Evolutionary conservation across 2,329 filamentous ascomycete species (phyloP).

Genomic region (Ophiocordyceps sinensis): DNA sequence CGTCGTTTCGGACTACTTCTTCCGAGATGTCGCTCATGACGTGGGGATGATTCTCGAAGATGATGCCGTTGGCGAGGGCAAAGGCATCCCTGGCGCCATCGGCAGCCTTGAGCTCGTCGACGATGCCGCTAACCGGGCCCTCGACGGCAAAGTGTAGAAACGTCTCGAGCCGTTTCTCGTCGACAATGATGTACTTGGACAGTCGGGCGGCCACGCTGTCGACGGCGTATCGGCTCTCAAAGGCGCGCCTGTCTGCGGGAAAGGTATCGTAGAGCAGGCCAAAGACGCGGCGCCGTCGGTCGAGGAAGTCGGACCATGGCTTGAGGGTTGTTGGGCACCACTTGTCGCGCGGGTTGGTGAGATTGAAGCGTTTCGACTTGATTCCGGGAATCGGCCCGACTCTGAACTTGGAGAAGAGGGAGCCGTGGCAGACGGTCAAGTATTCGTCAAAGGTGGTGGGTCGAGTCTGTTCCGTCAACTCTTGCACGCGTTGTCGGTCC

Average conservation of each 20-base stretch:
- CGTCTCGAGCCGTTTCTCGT: slow-evolving; percentile 16
- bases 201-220: too few relatives aligned
- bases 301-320: not conserved
- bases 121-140: slow-evolving; percentile 14
- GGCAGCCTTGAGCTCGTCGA: slow-evolving; percentile 12
- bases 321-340: slow-evolving; percentile 13
- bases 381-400: slow-evolving; percentile 11
- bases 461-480: slow-evolving; percentile 1
- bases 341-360: slow-evolving; percentile 15
- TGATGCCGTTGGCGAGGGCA: slow-evolving; percentile 13
- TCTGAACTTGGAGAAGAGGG: slow-evolving; percentile 11
- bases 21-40: slow-evolving; percentile 10
- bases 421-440: slow-evolving; percentile 13
- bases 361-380: slow-evolving; percentile 10
- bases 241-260: slow-evolving; percentile 4
- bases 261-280: slow-evolving; percentile 8
- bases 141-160: slow-evolving; percentile 6
- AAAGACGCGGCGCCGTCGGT: slow-evolving; percentile 3
- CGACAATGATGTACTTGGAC: slow-evolving; percentile 3
- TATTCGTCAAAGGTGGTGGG: slow-evolving; percentile 17
- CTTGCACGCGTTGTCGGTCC: not conserved
- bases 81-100: slow-evolving; percentile 8
- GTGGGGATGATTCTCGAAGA: slow-evolving; percentile 16
- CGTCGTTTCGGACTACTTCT: not conserved
- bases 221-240: too few relatives aligned